phyloP scores from a whole-genome alignment of 768 basidiomycete species.

The Calvatia gigantea region DNA sequence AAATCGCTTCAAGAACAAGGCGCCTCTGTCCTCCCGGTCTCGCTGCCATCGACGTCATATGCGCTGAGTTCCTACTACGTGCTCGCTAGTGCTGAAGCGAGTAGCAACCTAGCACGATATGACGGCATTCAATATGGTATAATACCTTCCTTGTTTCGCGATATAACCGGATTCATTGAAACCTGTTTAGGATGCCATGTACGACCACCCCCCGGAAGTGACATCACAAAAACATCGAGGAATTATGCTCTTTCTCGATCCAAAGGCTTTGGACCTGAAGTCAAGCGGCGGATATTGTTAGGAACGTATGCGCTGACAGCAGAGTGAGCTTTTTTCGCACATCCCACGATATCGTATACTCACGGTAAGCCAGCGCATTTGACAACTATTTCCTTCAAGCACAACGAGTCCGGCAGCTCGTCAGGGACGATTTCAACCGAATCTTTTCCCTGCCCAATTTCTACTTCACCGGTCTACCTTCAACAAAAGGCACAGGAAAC shows the following conservation, averaged over 20 bases:
- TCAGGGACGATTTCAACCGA: constrained; percentile 70
- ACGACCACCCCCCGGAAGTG: constrained; percentile 35
- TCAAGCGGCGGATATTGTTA: constrained; percentile 79
- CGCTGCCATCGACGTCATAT: constrained; percentile 62
- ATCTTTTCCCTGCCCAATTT: constrained; percentile 61
- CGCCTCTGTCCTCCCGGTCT: constrained; percentile 67
- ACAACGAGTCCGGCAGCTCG: constrained; percentile 66
- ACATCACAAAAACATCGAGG: constrained; percentile 45
- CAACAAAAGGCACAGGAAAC: not conserved
- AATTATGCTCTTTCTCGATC: constrained; percentile 69
- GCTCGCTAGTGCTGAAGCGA: constrained; percentile 91
- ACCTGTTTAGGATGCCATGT: constrained; percentile 45
- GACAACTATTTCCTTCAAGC: constrained; percentile 97
- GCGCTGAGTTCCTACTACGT: constrained; percentile 95
- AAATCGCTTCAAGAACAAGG: constrained; percentile 42
- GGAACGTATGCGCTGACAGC: constrained; percentile 92
- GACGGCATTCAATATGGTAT: constrained; percentile 85
- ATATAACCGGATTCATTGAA: not conserved
- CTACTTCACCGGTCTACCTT: constrained; percentile 27
- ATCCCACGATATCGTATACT: not conserved
- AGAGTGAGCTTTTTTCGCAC: constrained; percentile 53
- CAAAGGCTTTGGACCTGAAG: constrained; percentile 77
- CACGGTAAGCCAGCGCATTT: constrained; percentile 62
- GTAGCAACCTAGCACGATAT: constrained; percentile 87
- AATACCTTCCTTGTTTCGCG: not conserved